Evolutionary conservation across 805 yeast genomes (phyloP), one percentile per base, ranked within the genome.

Genomic region (Metschnikowia amazonensis): DNA sequence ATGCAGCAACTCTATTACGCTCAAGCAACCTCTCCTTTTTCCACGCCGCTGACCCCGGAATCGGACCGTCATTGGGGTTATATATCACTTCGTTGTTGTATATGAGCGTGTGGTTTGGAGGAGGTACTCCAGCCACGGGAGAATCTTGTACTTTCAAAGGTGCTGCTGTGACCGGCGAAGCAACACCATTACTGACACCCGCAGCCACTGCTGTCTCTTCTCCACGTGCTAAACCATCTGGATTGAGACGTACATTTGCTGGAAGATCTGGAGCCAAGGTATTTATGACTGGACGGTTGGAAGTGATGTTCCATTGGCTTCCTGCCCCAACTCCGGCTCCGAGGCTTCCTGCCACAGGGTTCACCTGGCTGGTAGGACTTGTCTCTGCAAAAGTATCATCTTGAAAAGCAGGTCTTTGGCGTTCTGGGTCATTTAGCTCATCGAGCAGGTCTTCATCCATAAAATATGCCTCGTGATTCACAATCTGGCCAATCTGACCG

Each of bases 401-500:
- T 5, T 30, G 35, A 16, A 30, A 39, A 4, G 29, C 14, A 1
- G 17, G 31, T 10, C 29, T 21, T 30, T 20, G 36, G 16, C 16
- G 21, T 10, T 30, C 42, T 11, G 29, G 24, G 14, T 41, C 53
- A 36, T 39, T 34, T 37, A 55, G 52, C 27, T 60, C 65, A 32
- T 60, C 63, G 32, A 52, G 44, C 41, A 48, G 53, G 42, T 50
- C 57, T 21, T 66, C 67, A 41, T 60, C 56, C 34, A 63, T 60
- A 43, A 63, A 63, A 21, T 61, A 59, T 2, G 73, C 73, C 49
- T 70, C 75, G 52, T 72, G 75, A 53, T 63, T 70, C 36, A 79
- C 75, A 29, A 86, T 76, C 58, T 86, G 95, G 39, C 89, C 86
- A 52, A 86, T 86, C 59, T 86, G 95, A 57, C 95, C 95, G 64